Conservation (phyloP, 495 filamentous ascomycete species). For the Recurvomyces mirabilis region DNA sequence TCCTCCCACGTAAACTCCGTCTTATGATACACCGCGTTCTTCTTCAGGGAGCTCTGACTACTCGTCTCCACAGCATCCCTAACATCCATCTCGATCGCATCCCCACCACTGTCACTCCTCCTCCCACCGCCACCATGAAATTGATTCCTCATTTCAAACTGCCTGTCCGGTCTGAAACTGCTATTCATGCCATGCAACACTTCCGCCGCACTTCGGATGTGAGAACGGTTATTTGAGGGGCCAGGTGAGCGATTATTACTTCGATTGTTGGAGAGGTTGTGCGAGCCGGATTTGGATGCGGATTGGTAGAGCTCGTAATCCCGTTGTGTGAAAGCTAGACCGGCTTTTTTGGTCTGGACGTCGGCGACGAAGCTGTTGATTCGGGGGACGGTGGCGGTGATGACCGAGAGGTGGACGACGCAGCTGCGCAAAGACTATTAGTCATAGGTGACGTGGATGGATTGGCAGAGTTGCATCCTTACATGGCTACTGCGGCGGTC, state of each 20-base stretch:
- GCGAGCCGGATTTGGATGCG: not conserved
- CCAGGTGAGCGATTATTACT: too few species aligned
- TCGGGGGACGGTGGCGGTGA: constrained; percentile 7
- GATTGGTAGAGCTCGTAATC: not conserved
- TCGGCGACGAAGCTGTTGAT: constrained; percentile 11
- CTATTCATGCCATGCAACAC: not conserved
- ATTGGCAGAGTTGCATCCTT: too few species aligned
- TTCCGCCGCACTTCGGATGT: not conserved
- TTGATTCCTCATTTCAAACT: not conserved
- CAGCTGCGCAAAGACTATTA: too few species aligned
- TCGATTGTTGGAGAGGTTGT: not conserved
- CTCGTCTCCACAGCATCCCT: constrained; percentile 3
- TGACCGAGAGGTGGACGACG: constrained; percentile 7
- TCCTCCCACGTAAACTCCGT: constrained; percentile 8
- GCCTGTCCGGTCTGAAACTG: not conserved
- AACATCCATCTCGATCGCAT: constrained; percentile 4
- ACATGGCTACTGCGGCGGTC: too few species aligned
- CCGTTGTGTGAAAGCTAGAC: not conserved
- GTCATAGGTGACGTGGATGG: too few species aligned
- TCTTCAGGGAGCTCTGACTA: constrained; percentile 3
- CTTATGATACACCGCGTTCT: constrained; percentile 6
- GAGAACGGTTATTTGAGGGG: constrained; percentile 1
- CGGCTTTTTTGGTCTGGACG: constrained; percentile 4
- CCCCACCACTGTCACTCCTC: too few species aligned
- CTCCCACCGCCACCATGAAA: not conserved